phyloP scores from a whole-genome alignment of 768 basidiomycete genomes.

The Nidularia pulvinata region DNA sequence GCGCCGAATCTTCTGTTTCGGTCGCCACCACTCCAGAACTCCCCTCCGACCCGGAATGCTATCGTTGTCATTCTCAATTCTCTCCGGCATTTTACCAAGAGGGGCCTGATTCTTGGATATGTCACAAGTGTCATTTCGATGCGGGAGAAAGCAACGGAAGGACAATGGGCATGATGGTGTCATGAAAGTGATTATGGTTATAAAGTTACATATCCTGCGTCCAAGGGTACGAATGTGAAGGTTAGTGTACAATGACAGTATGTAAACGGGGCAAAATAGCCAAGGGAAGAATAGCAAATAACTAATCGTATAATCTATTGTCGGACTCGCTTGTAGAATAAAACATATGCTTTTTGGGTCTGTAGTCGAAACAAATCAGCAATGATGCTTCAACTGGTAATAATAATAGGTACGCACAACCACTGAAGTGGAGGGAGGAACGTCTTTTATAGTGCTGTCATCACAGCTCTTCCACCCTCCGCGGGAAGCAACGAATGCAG shows the following conservation, averaged over 20 bases:
- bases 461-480: slow-evolving; percentile 94
- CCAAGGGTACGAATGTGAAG: slow-evolving; percentile 22
- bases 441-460: slow-evolving; percentile 81
- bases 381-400: slow-evolving; percentile 1
- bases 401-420: slow-evolving; percentile 51
- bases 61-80: slow-evolving; percentile 62
- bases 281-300: slow-evolving; percentile 17
- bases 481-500: slow-evolving; percentile 85
- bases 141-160: slow-evolving; percentile 22
- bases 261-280: slow-evolving; percentile 1
- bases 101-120: slow-evolving; percentile 24
- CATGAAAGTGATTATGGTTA: slow-evolving; percentile 28
- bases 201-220: slow-evolving; percentile 36
- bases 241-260: slow-evolving; percentile 28
- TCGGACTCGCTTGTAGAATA: slow-evolving; percentile 76
- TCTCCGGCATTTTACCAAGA: slow-evolving; percentile 74
- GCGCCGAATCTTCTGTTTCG: slow-evolving; percentile 28
- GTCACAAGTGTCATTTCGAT: slow-evolving; percentile 48
- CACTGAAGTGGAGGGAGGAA: slow-evolving; percentile 80
- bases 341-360: slow-evolving; percentile 71
- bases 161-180: slow-evolving; percentile 30
- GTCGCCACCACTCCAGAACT: slow-evolving; percentile 13
- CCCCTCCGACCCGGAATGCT: slow-evolving; percentile 46
- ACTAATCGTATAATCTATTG: slow-evolving; percentile 33
- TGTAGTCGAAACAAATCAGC: slow-evolving; percentile 14